Base-by-base conservation (phyloP, 192 early-diverging fungal genomes). In the Lunasporangiospora selenospora region DNA sequence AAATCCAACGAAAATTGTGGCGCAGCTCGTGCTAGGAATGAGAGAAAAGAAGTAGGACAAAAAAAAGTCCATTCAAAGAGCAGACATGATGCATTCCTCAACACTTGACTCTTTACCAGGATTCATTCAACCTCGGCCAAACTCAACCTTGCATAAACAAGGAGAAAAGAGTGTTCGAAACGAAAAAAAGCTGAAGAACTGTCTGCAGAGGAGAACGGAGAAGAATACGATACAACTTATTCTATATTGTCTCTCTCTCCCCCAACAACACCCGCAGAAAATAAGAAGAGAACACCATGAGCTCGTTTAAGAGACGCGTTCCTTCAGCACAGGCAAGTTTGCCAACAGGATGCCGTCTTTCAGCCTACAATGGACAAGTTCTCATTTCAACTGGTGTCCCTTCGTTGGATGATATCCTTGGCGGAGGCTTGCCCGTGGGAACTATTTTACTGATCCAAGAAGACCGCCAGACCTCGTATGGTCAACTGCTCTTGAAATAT, bases 381-480 rank as follows among this genome's bases (percentile, higher is more conserved):
- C 77, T 94, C 6, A 85, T 90, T 1, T 95, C 94, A 0, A 93
- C 90, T 0, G 95, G 95, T 3, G 86, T 92, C 1, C 89, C 91
- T 4, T 89, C 92, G 1, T 70, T 97, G 15, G 95, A 97, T 77
- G 90, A 92, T 67, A 85, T 93, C 61, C 76, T 88, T 7, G 95
- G 94, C 36, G 96, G 94, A 30, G 95, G 95, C 6, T 75, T 95
- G 3, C 94, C 94, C 0, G 80, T 96, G 0, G 94, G 94, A 45
- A 86, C 88, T 1, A 61, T 95, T 5, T 63, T 91, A 5, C 63
- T 98, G 42, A 81, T 97, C 30, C 82, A 90, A 47, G 85, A 91
- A 54, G 95, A 99, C 64, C 81, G 84, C 5, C 81, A 84, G 43
- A 94, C 96, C 0, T 88, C 82, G 7, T 98, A 98, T 65, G 88